A percentile compares a stretch with the other conserved stretches of the same genome.
These are phyloP conservation scores for Colletotrichum tropicale DNA, from an alignment of 2,329 filamentous ascomycete species.

Conservation along the genomic window DNA sequence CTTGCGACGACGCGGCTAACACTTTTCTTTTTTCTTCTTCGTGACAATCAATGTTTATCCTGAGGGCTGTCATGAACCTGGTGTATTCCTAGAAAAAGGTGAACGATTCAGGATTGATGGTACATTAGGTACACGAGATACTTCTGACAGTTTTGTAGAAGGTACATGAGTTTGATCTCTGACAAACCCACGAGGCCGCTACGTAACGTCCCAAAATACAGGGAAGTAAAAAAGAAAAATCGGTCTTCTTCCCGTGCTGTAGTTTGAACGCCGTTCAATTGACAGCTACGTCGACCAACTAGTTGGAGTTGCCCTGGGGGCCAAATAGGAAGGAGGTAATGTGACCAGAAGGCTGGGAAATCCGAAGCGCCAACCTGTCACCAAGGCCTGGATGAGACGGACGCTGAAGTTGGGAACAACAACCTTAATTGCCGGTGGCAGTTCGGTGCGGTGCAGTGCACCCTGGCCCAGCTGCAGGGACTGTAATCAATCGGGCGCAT, in stretches of 20 bases:
- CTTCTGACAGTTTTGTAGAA: not conserved
- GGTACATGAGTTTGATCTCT: not conserved
- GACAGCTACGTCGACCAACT: not conserved
- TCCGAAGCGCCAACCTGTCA: not conserved
- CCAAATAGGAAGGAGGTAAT: not conserved
- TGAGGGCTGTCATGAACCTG: not conserved
- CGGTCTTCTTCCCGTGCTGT: constrained; percentile 4
- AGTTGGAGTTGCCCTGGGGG: not conserved
- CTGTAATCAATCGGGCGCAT: not conserved
- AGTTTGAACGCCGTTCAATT: not conserved
- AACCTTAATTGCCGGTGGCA: not conserved
- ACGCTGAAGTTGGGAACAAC: not conserved
- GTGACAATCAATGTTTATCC: not conserved
- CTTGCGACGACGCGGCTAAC: not conserved
- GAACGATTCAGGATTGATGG: not conserved
- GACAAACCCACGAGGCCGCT: not conserved
- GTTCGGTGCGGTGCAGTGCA: not conserved
- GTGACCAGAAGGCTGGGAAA: not conserved
- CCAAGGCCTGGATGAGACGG: not conserved
- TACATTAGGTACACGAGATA: constrained; percentile 3
- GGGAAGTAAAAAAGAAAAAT: not conserved
- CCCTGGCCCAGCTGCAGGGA: not conserved
- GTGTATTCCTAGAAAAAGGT: not conserved
- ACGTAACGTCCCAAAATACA: not conserved
- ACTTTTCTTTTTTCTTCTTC: not conserved